A percentile compares a stretch with the other conserved stretches of the same genome.
Conservation (phyloP, 148 eudicot genomes). For the Amaranthus hypochondriacus region DNA sequence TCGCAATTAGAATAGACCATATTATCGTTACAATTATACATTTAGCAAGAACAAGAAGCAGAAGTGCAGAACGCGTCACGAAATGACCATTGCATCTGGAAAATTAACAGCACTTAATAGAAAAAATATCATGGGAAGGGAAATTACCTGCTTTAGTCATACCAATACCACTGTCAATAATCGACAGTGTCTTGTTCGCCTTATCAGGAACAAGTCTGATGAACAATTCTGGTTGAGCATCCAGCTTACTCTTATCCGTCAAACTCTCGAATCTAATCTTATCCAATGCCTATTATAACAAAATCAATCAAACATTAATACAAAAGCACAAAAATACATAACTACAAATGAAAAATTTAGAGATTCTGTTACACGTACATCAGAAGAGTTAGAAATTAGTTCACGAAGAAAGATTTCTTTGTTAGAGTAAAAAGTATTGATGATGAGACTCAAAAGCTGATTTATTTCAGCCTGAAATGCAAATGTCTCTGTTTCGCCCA, state of each 20-base stretch:
- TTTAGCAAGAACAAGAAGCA: too few relatives aligned
- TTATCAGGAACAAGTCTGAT: constrained; percentile 87
- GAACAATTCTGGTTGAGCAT: constrained; percentile 86
- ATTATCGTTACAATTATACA: too few relatives aligned
- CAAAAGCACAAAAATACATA: not conserved
- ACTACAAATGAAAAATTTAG: too few relatives aligned
- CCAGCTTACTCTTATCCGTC: constrained; percentile 86
- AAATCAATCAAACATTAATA: not conserved
- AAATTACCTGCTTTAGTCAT: constrained; percentile 89
- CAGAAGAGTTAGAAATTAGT: constrained; percentile 70
- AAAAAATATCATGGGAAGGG: not conserved
- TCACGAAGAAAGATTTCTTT: constrained; percentile 93
- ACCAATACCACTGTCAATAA: constrained; percentile 85
- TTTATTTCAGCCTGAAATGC: constrained; percentile 93
- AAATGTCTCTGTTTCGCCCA: constrained; percentile 74
- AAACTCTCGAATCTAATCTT: constrained; percentile 81
- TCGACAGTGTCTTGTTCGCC: constrained; percentile 68
- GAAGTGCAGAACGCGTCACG: too few relatives aligned
- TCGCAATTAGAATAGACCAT: too few relatives aligned
- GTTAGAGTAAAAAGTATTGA: constrained; percentile 91
- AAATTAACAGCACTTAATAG: too few relatives aligned
- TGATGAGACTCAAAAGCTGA: constrained; percentile 75
- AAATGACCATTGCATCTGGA: too few relatives aligned
- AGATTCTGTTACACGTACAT: constrained; percentile 28
- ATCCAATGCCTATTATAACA: constrained; percentile 55